Base-by-base conservation (phyloP, 225 moss, liverwort and hornwort species). In the Antitrichia curtipendula region DNA sequence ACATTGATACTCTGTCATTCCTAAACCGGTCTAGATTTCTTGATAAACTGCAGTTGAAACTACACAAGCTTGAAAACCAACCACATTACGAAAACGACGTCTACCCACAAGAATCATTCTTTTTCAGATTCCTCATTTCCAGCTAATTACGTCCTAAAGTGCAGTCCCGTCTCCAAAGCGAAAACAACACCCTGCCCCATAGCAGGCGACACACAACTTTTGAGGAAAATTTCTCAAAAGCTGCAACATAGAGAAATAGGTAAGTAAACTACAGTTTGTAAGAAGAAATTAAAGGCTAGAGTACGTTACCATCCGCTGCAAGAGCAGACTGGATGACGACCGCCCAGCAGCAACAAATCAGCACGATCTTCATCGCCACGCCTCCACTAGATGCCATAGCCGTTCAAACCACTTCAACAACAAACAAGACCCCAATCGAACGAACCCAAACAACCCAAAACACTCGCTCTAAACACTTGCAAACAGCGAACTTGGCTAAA, bases 241-340 rank as follows among this genome's bases (percentile, higher is more conserved):
- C 82, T 73, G 29, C 13, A 86, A 57, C 36, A 11, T 6, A 32
- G 58, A 64, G 54, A 41, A 31, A 31, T 15, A 28, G 38, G 12
- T 54, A 47, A 25, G 6, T 31, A 31, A 50, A 75, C 57, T 69
- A 69, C 69, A 66, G 64, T 3, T 31, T 27, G 13, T 3, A 57
- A 41, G 57, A 16, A 19, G 24, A 36, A 81, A 15, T 8, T 45
- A 45, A 15, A 40, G 31, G 38, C 10, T 25, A n/a, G 74, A 40
- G 50, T 63, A 34, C 57, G 22, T 74, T 89, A 93, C 93, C 93
- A 84, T 93, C 90, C 18, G 88, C 50, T 50, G 50, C 91, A 60
- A 88, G 76, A 9, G 91, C 93, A 79, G 89, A 57, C 76, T 82
- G 75, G 76, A 93, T 69, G 86, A 88, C 36, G 66, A 91, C 69